Evolutionary conservation across 139 green algal species (phyloP), one percentile per base, ranked within the genome.

Genomic region (Microglena sp.): DNA sequence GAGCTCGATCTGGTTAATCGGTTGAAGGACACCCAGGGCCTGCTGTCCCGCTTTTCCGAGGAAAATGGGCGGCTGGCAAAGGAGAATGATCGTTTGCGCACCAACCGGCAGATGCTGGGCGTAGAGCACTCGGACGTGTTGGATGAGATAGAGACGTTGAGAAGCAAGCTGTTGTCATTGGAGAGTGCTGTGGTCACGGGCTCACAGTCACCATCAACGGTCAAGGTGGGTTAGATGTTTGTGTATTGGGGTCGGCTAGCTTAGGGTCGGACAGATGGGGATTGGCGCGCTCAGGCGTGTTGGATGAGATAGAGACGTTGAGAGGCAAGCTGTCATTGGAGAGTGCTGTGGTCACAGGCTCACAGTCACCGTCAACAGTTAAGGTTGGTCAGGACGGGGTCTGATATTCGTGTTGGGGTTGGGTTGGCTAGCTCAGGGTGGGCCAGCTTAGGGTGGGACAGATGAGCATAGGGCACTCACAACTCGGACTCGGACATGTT

Each of bases 11-110:
- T n/a, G n/a, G n/a, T n/a, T n/a, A n/a, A n/a, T n/a, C 68, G 78
- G 58, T 55, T 85, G 8, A 59, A 66, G 55, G 74, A 80, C 15
- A 82, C 78, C 44, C 76, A 86, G 73, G 29, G 33, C 6, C 71
- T 82, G 46, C 69, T 82, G 33, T 33, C 69, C 1, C 70, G 66
- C 18, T 86, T 86, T 57, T 71, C 56, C 22, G 80, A 83, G 28
- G 83, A 92, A 50, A 93, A 92, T 62, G 72, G 76, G 29, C 70
- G 83, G 28, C 67, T 93, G 50, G 79, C 83, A 0, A 62, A 50
- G 0, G 77, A 87, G 33, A 88, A 86, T 35, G 77, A 85, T 44
- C 61, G 72, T 36, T 72, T 91, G 59, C 58, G 72, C 0, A 55
- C 35, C 6, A 63, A 64, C 1, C 60, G 71, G 18, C 36, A 58